phyloP scores from a whole-genome alignment of 208 protist genomes.

The Acanthamoeba triangularis region DNA sequence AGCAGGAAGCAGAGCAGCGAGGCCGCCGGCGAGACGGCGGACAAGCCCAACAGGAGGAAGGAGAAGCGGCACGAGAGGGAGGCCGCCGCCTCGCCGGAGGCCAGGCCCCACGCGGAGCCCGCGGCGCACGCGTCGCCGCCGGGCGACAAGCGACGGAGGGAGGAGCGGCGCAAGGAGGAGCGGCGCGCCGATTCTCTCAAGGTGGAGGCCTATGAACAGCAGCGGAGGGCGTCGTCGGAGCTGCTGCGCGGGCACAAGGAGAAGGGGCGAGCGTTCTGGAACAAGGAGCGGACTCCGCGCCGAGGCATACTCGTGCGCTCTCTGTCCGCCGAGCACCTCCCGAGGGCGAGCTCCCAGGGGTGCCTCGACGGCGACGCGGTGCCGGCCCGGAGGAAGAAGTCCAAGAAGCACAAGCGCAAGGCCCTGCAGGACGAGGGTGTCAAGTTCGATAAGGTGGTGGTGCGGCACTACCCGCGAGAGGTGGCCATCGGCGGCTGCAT shows the following conservation, averaged over 20 bases:
- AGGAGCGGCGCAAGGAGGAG: neutral
- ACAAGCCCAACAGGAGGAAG: neutral
- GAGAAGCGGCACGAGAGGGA: neutral
- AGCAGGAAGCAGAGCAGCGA: neutral
- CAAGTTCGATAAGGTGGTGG: conserved; percentile 51
- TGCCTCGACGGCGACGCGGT: neutral
- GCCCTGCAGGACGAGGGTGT: conserved; percentile 2
- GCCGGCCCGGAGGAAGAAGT: neutral
- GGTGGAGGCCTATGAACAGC: neutral
- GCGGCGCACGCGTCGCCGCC: no score
- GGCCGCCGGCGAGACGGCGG: neutral
- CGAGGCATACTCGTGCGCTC: conserved; percentile 31
- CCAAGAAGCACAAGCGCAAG: conserved; percentile 51
- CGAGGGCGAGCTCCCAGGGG: neutral
- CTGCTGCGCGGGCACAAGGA: conserved; percentile 29
- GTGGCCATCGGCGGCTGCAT: conserved; percentile 49
- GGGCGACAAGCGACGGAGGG: neutral
- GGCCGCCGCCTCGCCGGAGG: neutral
- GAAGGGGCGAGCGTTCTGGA: conserved; percentile 16
- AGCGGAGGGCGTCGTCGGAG: conserved; percentile 31
- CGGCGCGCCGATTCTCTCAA: neutral
- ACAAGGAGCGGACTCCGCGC: conserved; percentile 14
- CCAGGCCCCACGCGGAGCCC: neutral
- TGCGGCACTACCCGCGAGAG: conserved; percentile 44
- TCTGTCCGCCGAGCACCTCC: neutral